These are phyloP conservation scores for Dipteronia dyeriana DNA, from an alignment of 345 rosid species.

Conservation along the genomic window DNA sequence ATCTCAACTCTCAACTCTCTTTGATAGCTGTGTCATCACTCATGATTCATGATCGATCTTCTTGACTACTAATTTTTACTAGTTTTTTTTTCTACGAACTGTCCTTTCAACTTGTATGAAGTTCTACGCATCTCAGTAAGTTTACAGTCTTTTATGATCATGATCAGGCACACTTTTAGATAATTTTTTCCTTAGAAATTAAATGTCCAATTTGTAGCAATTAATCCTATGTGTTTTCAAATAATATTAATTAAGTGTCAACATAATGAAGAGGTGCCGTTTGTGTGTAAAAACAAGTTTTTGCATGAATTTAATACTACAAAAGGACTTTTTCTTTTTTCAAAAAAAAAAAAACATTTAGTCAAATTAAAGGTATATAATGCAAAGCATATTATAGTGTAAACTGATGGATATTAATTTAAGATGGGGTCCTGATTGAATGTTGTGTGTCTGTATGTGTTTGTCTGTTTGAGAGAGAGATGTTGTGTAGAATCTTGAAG, in stretches of 20 bases:
- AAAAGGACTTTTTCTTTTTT: background rate
- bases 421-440: background rate
- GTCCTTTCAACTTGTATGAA: background rate
- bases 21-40: background rate
- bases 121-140: background rate
- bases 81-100: background rate
- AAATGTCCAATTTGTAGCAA: background rate
- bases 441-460: constrained; percentile 1
- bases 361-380: too few relatives aligned
- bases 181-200: too few relatives aligned
- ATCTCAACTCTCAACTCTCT: constrained; percentile 19
- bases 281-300: too few relatives aligned
- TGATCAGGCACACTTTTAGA: background rate
- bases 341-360: too few relatives aligned
- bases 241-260: too few relatives aligned
- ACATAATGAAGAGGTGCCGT: too few relatives aligned
- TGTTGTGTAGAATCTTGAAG: constrained; percentile 29
- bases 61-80: background rate
- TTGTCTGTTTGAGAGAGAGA: background rate
- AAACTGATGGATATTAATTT: background rate
- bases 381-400: background rate
- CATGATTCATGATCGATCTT: background rate
- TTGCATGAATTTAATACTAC: background rate
- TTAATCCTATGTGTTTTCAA: too few relatives aligned
- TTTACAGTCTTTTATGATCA: background rate